phyloP scores from a whole-genome alignment of 345 rosid species.

The Mangifera indica region DNA sequence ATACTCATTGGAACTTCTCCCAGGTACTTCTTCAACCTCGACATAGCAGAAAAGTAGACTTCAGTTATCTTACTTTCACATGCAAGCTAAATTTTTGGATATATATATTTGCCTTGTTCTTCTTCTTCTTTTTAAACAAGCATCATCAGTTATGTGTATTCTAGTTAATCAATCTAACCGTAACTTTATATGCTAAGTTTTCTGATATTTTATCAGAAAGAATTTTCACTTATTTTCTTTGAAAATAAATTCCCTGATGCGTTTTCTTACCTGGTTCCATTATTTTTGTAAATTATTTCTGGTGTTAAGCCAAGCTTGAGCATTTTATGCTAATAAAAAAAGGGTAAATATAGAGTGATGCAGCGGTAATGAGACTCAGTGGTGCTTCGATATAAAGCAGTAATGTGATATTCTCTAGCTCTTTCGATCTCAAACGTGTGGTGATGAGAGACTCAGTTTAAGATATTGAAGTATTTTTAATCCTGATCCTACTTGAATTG shows the following conservation, averaged over 20 bases:
- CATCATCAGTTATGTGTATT: no score
- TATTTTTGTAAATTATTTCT: background rate
- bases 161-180: background rate
- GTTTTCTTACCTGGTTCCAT: background rate
- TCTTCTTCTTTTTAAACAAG: background rate
- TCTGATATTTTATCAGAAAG: background rate
- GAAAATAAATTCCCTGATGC: no score
- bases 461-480: background rate
- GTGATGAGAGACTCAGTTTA: constrained; percentile 1
- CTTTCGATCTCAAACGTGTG: constrained; percentile 15
- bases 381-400: background rate
- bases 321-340: background rate
- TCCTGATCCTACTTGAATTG: background rate
- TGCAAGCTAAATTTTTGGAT: background rate
- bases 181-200: background rate
- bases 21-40: constrained; percentile 33
- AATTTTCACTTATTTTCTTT: background rate
- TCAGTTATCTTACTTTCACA: background rate
- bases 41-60: background rate
- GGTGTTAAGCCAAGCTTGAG: background rate
- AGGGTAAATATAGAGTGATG: background rate
- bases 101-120: background rate
- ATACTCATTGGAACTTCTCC: constrained; percentile 71
- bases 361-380: no score
- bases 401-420: background rate